Evolutionary conservation across 192 early-diverging fungal genomes (phyloP).

Genomic region (Haplosporangium gracile): DNA sequence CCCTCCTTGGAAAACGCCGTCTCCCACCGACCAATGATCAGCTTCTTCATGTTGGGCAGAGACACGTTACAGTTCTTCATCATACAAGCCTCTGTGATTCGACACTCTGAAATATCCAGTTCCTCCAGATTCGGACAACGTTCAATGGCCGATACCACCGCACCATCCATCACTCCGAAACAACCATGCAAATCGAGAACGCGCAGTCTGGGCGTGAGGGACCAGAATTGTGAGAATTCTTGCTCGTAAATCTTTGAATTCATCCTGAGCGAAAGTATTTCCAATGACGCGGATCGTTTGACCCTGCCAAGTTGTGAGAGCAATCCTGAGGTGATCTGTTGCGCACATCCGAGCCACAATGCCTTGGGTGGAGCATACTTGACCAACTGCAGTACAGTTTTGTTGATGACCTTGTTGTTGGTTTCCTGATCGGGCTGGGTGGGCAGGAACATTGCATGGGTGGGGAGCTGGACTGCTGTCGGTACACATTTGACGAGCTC

Average conservation of each 20-base stretch:
- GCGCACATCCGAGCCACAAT: slow-evolving; percentile 27
- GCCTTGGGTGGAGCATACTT: slow-evolving; percentile 30
- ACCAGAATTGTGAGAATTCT: slow-evolving; percentile 40
- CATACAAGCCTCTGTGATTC: slow-evolving; percentile 28
- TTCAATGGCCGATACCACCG: slow-evolving; percentile 14
- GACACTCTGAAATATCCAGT: slow-evolving; percentile 41
- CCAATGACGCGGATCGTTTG: slow-evolving; percentile 24
- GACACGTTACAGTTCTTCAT: slow-evolving; percentile 20
- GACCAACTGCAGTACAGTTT: slow-evolving; percentile 28
- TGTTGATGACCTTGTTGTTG: slow-evolving; percentile 49
- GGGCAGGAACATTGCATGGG: slow-evolving; percentile 22
- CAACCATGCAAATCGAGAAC: slow-evolving; percentile 33
- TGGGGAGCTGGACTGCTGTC: not conserved
- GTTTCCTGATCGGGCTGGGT: slow-evolving; percentile 4
- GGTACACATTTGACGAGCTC: slow-evolving; percentile 26
- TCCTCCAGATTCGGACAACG: slow-evolving; percentile 46
- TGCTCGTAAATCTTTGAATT: slow-evolving; percentile 38
- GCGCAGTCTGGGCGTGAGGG: slow-evolving; percentile 30
- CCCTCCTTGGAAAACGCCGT: slow-evolving; percentile 13
- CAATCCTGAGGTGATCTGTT: slow-evolving; percentile 18
- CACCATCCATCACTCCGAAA: slow-evolving; percentile 18
- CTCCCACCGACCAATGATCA: slow-evolving; percentile 35
- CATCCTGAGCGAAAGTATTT: slow-evolving; percentile 21
- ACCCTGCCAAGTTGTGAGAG: slow-evolving; percentile 25
- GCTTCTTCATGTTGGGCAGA: slow-evolving; percentile 29